Percentiles rank a stretch among this genome's conserved stretches.
These are phyloP conservation scores for Sclerotinia minor DNA, from an alignment of 2,329 filamentous ascomycete species.

Conservation along the genomic window DNA sequence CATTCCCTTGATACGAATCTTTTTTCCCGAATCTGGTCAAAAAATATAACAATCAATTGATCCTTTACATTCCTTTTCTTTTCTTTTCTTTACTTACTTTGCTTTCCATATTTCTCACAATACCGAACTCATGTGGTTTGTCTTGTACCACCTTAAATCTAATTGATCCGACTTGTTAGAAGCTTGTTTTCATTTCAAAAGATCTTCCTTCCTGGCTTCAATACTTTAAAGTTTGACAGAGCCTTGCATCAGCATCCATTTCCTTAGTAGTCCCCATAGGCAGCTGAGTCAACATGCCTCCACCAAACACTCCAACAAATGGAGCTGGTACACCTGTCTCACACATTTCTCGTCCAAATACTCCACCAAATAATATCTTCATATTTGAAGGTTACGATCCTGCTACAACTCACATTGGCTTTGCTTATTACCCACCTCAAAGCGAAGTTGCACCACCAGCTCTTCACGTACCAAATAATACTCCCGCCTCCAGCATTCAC, in stretches of 20 bases:
- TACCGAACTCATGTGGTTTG: not conserved
- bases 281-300: slow-evolving; percentile 27
- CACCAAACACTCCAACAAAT: slow-evolving; percentile 27
- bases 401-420: slow-evolving; percentile 20
- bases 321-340: slow-evolving; percentile 12
- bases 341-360: slow-evolving; percentile 14
- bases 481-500: slow-evolving; percentile 17
- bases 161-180: not conserved
- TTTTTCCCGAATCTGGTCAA: not conserved
- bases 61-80: too few relatives aligned
- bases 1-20: not conserved
- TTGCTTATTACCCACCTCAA: slow-evolving; percentile 12
- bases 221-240: slow-evolving; percentile 1
- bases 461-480: slow-evolving; percentile 19
- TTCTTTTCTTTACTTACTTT: too few relatives aligned
- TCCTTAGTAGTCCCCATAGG: not conserved
- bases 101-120: not conserved
- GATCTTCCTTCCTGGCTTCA: not conserved
- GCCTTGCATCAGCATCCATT: not conserved
- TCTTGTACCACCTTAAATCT: not conserved
- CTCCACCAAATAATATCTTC: slow-evolving; percentile 13
- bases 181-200: not conserved
- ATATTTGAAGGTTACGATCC: slow-evolving; percentile 20
- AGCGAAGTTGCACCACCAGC: slow-evolving; percentile 1
- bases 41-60: not conserved